Evolutionary conservation across 1,284 basidiomycete species (phyloP).

Genomic region (Ceratobasidium sp.): DNA sequence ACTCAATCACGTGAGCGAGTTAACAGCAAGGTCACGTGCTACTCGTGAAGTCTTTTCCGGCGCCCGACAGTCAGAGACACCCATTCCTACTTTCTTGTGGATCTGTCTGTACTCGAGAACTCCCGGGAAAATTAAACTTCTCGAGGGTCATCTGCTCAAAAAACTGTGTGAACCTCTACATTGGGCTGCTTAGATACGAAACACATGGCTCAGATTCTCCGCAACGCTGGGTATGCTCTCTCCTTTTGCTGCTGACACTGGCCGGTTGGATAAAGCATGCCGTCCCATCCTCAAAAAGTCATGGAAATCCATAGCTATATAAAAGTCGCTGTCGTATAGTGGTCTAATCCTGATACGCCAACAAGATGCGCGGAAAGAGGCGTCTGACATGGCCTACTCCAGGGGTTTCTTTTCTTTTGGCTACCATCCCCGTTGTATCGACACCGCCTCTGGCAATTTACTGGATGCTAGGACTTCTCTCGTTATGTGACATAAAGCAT

Average conservation of each 20-base stretch:
- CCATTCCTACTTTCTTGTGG: constrained; percentile 1
- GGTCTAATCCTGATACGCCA: background rate
- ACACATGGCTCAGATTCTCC: background rate
- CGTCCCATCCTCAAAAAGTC: background rate
- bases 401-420: constrained; percentile 19
- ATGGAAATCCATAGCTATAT: constrained; percentile 1
- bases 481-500: background rate
- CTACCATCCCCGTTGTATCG: background rate
- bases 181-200: background rate
- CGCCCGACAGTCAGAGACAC: background rate
- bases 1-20: background rate
- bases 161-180: background rate
- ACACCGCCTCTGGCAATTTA: constrained; percentile 12
- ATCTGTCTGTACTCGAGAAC: background rate
- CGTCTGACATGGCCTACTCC: constrained; percentile 7
- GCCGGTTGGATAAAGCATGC: background rate
- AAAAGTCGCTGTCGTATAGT: background rate
- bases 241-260: background rate
- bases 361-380: background rate
- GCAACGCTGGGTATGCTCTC: background rate
- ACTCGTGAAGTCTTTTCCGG: background rate
- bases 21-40: constrained; percentile 3
- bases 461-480: background rate
- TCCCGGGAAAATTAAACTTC: background rate
- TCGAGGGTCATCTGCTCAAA: background rate